Conservation (phyloP, 306 rosid genomes). For the Quercus rubra region DNA sequence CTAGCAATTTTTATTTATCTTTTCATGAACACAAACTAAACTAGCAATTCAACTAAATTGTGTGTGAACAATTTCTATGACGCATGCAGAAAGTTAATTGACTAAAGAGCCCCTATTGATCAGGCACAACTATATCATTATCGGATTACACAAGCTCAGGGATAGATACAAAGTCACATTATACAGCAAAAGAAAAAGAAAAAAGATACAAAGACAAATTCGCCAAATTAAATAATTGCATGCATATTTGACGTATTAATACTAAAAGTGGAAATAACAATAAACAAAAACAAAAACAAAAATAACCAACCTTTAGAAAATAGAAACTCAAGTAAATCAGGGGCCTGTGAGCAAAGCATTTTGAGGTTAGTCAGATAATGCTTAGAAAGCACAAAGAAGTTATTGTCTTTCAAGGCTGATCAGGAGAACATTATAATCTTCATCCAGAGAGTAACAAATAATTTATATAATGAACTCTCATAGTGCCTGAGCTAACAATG, state of each 20-base stretch:
- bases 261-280: not conserved
- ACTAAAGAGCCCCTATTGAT: not conserved
- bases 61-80: not conserved
- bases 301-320: constrained; percentile 57
- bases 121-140: not conserved
- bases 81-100: not conserved
- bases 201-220: not conserved
- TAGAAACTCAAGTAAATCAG: constrained; percentile 69
- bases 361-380: constrained; percentile 28
- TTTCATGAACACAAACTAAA: too few relatives aligned
- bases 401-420: constrained; percentile 5
- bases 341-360: constrained; percentile 66
- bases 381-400: constrained; percentile 6
- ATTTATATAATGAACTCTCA: not conserved
- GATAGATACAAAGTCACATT: not conserved
- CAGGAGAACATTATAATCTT: not conserved
- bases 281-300: constrained; percentile 23
- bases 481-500: not conserved
- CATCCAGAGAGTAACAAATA: not conserved
- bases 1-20: not conserved
- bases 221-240: not conserved
- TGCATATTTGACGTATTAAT: not conserved
- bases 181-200: not conserved
- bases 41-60: too few relatives aligned
- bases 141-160: not conserved